phyloP scores from a whole-genome alignment of 2,329 filamentous ascomycete species.

The Leptosphaerulina australis region DNA sequence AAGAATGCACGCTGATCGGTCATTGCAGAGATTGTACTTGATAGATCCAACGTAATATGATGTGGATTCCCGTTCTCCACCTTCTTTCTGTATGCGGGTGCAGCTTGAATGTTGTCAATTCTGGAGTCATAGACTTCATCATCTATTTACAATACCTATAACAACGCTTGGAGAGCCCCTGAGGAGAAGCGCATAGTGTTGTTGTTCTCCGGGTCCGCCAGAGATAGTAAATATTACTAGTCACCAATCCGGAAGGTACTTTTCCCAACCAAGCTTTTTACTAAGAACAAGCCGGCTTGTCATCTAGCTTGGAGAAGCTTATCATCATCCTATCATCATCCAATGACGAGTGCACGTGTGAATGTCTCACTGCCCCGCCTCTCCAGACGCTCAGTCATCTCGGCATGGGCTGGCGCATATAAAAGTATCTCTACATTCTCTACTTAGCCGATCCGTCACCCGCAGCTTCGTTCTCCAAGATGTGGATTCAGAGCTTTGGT shows the following conservation, averaged over 20 bases:
- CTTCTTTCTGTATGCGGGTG: no score
- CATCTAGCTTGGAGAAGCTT: conserved; percentile 28
- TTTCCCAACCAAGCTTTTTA: conserved; percentile 24
- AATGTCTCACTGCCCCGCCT: conserved; percentile 6
- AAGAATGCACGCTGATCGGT: conserved; percentile 25
- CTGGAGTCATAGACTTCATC: no score
- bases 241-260: conserved; percentile 29
- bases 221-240: conserved; percentile 21
- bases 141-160: no score
- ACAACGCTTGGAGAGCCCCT: not conserved
- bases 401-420: conserved; percentile 6
- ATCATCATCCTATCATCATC: conserved; percentile 21
- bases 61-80: no score
- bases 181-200: not conserved
- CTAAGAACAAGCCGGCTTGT: conserved; percentile 18
- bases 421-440: not conserved
- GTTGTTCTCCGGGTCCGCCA: not conserved
- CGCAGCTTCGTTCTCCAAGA: conserved; percentile 9
- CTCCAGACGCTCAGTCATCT: not conserved
- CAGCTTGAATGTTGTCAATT: no score
- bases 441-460: not conserved
- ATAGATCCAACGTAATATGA: not conserved
- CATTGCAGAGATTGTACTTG: not conserved
- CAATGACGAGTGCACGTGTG: conserved; percentile 25
- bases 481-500: conserved; percentile 17